Conservation (phyloP, 164 flowering plant species). For the Stephania japonica region DNA sequence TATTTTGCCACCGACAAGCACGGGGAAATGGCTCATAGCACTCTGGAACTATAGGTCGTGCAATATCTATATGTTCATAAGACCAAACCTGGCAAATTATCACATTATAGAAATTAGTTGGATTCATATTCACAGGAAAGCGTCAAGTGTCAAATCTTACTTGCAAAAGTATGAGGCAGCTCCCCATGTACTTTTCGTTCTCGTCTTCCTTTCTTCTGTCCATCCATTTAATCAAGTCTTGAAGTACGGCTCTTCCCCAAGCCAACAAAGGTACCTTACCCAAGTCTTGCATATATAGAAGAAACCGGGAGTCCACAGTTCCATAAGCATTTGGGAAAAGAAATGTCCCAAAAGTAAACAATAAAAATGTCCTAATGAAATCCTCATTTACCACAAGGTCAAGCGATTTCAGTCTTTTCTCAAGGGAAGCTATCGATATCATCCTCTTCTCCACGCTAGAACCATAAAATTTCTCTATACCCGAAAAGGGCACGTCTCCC, state of each 20-base stretch:
- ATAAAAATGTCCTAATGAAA: slow-evolving; percentile 31
- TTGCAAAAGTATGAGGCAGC: slow-evolving; percentile 40
- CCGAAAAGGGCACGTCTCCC: slow-evolving; percentile 25
- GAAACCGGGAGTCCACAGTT: slow-evolving; percentile 37
- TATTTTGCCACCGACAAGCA: slow-evolving; percentile 35
- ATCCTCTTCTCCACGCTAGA: slow-evolving; percentile 25
- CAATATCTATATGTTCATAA: slow-evolving; percentile 42
- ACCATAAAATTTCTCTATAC: slow-evolving; percentile 30
- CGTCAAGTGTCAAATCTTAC: slow-evolving; percentile 16
- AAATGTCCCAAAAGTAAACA: slow-evolving; percentile 31
- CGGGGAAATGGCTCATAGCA: slow-evolving; percentile 25
- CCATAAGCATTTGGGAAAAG: slow-evolving; percentile 31
- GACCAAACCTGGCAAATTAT: slow-evolving; percentile 33
- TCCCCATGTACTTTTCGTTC: slow-evolving; percentile 27
- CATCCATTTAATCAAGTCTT: slow-evolving; percentile 29
- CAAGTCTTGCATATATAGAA: slow-evolving; percentile 24
- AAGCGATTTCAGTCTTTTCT: slow-evolving; percentile 28
- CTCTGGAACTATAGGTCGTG: slow-evolving; percentile 23
- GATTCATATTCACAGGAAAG: neutral
- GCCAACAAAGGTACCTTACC: slow-evolving; percentile 22
- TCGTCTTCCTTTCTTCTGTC: slow-evolving; percentile 19
- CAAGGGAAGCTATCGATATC: slow-evolving; percentile 24
- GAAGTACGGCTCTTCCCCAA: slow-evolving; percentile 45
- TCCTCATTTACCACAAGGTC: slow-evolving; percentile 26
- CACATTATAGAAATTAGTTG: neutral